Conservation (phyloP, 148 eudicot species). For the Dianthus caryophyllus region DNA sequence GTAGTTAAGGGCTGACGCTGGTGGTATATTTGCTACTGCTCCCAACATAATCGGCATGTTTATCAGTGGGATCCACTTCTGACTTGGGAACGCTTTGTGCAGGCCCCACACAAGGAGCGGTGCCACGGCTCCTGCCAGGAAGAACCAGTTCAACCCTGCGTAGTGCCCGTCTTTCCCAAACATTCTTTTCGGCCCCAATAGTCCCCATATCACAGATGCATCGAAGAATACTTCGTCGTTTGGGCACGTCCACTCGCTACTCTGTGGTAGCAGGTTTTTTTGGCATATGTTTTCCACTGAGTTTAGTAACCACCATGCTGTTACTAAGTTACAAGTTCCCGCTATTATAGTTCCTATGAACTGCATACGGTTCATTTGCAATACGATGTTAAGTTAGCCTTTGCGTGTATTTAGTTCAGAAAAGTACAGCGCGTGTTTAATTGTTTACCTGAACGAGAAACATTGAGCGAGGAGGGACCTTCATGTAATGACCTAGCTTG, state of each 20-base stretch:
- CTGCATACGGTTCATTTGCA: slow-evolving; percentile 25
- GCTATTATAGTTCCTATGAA: slow-evolving; percentile 82
- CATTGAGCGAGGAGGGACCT: slow-evolving; percentile 96
- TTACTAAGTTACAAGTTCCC: slow-evolving; percentile 63
- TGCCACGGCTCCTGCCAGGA: slow-evolving; percentile 61
- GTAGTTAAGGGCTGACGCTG: slow-evolving; percentile 77
- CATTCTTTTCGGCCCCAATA: slow-evolving; percentile 74
- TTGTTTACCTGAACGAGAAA: slow-evolving; percentile 78
- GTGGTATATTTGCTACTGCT: slow-evolving; percentile 66
- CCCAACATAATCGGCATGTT: slow-evolving; percentile 80
- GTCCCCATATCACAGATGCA: slow-evolving; percentile 94
- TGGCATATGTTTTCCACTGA: slow-evolving; percentile 66
- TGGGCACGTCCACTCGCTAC: slow-evolving; percentile 93
- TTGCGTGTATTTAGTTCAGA: too few species aligned
- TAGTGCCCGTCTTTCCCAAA: slow-evolving; percentile 67
- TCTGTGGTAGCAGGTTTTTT: slow-evolving; percentile 56
- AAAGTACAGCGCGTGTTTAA: too few species aligned
- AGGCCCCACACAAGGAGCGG: slow-evolving; percentile 66
- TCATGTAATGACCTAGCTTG: slow-evolving; percentile 96
- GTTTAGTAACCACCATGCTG: slow-evolving; percentile 78
- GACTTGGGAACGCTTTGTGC: slow-evolving; percentile 67
- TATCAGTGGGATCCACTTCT: slow-evolving; percentile 70
- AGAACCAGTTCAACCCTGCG: slow-evolving; percentile 77
- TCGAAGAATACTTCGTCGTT: slow-evolving; percentile 72
- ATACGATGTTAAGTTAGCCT: neutral